Base-by-base conservation (phyloP, 1,284 basidiomycete genomes). In the Cystobasidiaceae sp. region DNA sequence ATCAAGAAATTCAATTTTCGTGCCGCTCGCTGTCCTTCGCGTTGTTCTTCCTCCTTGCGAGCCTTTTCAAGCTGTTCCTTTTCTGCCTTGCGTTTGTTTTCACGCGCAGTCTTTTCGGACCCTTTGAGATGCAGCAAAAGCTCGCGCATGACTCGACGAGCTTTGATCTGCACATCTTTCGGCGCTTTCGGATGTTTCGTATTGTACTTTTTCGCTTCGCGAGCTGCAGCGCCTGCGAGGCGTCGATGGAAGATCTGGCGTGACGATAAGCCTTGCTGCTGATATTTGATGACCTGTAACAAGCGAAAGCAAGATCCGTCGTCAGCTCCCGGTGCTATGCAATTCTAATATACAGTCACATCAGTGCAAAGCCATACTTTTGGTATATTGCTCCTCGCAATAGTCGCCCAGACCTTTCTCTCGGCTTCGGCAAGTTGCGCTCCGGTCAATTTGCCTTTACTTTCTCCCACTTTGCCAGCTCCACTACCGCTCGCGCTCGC, bases 1-100 rank as follows among this genome's bases (percentile, higher is more conserved):
- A 99, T 94, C 77, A 99, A 81, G 81, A 98, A 99, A 79, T 98
- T 97, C 64, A 99, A 85, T 79, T 98, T 98, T 71, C 96, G 85
- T 3, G 93, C 90, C 78, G 97, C 93, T 55, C 96, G 83, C 66
- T 94, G 90, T 28, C 90, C 88, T 79, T 99, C 96, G 54, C 96
- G 85, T 76, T 88, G 90, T 79, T 98, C 96, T 77, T 98, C 96
- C 77, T 98, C 96, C 44, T 92, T 81, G 78, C 89, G 93, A 41
- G 92, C 85, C 55, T 89, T 84, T 72, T 96, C 92, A 69, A 87
- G 82, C 4, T 90, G 90, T 76, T 94, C 92, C 75, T 93, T 93
- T 76, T 97, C 93, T 70, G 96, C 93, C 66, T 90, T 89, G 76
- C 89, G 92, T 68, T 93, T 86, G 30, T 91, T 85, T 68, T 97